A percentile compares a stretch with the other conserved stretches of the same genome.
These are phyloP conservation scores for Cucurbita moschata DNA, from an alignment of 306 rosid genomes.

Conservation along the genomic window DNA sequence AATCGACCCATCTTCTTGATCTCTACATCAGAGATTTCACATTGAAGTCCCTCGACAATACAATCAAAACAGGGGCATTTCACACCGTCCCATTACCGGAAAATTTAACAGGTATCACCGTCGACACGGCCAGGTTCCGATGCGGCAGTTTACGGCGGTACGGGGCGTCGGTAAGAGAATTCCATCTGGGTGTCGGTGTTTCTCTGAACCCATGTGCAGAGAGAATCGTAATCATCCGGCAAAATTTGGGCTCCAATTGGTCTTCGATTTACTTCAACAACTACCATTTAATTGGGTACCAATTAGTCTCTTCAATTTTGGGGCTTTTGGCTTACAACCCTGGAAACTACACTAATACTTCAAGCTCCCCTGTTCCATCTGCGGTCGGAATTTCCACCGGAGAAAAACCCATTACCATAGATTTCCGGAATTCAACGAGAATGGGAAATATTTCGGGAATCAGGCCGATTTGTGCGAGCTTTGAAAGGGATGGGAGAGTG, in stretches of 20 bases:
- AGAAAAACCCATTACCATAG: constrained; percentile 51
- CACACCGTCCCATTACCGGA: constrained; percentile 47
- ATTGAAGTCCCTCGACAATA: constrained; percentile 33
- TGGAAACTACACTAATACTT: constrained; percentile 27
- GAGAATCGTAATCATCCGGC: constrained; percentile 61
- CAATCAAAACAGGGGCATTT: constrained; percentile 41
- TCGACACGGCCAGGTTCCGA: constrained; percentile 44
- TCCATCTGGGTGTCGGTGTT: constrained; percentile 51
- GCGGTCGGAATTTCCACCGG: constrained; percentile 59
- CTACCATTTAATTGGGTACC: constrained; percentile 57
- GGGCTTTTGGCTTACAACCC: constrained; percentile 77
- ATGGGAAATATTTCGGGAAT: constrained; percentile 14
- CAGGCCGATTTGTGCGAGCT: constrained; percentile 58
- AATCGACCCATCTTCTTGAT: constrained; percentile 69
- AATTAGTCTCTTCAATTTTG: constrained; percentile 65
- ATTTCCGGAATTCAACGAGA: constrained; percentile 42
- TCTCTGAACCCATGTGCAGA: constrained; percentile 67
- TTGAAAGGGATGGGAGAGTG: constrained; percentile 67
- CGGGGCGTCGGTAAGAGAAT: constrained; percentile 66
- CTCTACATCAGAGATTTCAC: constrained; percentile 73
- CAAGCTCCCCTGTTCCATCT: constrained; percentile 36
- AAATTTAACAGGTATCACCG: constrained; percentile 60
- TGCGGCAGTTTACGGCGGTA: constrained; percentile 84
- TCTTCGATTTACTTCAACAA: constrained; percentile 51
- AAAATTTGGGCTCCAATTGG: constrained; percentile 67